Conservation (phyloP, 139 green algal species). For the Chlamydomonas incerta region DNA sequence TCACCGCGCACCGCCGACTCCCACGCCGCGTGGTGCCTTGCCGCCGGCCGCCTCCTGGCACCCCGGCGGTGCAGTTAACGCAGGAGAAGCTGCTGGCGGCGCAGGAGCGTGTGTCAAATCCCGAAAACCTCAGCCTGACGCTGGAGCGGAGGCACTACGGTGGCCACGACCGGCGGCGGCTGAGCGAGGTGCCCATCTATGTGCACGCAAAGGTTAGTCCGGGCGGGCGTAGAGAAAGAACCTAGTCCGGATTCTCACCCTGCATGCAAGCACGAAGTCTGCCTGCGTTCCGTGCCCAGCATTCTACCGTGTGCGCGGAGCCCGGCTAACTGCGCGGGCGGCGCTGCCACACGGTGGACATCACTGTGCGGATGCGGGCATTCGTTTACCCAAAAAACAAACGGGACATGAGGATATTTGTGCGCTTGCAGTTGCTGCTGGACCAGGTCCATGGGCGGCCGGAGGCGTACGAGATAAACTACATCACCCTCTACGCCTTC, state of each 20-base stretch:
- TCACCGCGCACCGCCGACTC: too few species aligned
- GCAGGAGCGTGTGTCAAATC: neutral
- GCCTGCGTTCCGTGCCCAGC: too few species aligned
- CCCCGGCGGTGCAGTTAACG: neutral
- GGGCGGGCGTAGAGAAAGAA: too few species aligned
- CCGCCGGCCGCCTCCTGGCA: too few species aligned
- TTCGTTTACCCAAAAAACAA: neutral
- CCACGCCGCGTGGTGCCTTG: too few species aligned
- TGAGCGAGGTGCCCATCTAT: constrained; percentile 29
- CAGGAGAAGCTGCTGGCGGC: neutral
- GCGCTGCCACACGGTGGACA: neutral
- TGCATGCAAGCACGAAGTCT: too few species aligned
- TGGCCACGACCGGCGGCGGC: neutral
- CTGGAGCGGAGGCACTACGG: constrained; percentile 9
- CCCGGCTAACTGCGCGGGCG: too few species aligned
- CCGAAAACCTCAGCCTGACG: constrained; percentile 8
- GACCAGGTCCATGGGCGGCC: neutral
- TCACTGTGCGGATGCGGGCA: neutral
- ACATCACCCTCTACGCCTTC: constrained; percentile 31
- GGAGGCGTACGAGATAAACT: constrained; percentile 46
- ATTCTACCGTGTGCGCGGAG: neutral
- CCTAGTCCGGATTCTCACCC: too few species aligned
- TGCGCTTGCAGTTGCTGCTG: neutral
- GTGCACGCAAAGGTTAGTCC: constrained; percentile 21
- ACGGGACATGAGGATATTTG: too few species aligned